Conservation (phyloP, 352 stramenopile species). For the Globisporangium apiculatum region DNA sequence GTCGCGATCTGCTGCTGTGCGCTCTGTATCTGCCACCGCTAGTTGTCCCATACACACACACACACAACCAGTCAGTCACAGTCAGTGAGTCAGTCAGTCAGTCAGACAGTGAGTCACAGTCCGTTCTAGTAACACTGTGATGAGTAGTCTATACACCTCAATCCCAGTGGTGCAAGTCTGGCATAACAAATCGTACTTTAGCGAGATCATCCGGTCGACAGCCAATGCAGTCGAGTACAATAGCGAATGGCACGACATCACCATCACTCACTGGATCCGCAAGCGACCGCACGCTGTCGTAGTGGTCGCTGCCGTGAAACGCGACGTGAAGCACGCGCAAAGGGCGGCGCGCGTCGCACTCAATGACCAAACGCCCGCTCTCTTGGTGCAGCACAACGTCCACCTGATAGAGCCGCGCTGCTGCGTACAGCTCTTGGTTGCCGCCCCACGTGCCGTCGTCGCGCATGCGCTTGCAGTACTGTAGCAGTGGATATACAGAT, state of each 20-base stretch:
- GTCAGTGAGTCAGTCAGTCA: no score
- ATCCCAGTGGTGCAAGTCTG: no score
- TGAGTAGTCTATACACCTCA: no score
- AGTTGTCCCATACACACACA: no score
- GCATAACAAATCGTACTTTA: constrained; percentile 21
- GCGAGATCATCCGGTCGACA: constrained; percentile 50
- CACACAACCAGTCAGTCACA: no score
- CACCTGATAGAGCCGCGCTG: constrained; percentile 57
- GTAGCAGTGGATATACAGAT: neutral
- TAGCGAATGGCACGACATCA: constrained; percentile 27
- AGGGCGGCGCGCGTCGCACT: constrained; percentile 54
- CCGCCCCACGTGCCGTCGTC: constrained; percentile 77
- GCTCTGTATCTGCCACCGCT: no score
- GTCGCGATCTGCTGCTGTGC: constrained; percentile 1
- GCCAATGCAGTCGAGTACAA: constrained; percentile 51
- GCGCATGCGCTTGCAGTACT: constrained; percentile 78
- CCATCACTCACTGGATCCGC: constrained; percentile 23
- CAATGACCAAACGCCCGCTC: constrained; percentile 54
- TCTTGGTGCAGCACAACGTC: constrained; percentile 79
- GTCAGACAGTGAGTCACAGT: no score
- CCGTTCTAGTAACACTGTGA: no score
- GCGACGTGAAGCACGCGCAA: constrained; percentile 45
- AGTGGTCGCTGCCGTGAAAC: constrained; percentile 76
- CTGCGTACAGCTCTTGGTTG: constrained; percentile 77
- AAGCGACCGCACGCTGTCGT: constrained; percentile 67